Base-by-base conservation (phyloP, 495 filamentous ascomycete genomes). In the Podospora didyma region DNA sequence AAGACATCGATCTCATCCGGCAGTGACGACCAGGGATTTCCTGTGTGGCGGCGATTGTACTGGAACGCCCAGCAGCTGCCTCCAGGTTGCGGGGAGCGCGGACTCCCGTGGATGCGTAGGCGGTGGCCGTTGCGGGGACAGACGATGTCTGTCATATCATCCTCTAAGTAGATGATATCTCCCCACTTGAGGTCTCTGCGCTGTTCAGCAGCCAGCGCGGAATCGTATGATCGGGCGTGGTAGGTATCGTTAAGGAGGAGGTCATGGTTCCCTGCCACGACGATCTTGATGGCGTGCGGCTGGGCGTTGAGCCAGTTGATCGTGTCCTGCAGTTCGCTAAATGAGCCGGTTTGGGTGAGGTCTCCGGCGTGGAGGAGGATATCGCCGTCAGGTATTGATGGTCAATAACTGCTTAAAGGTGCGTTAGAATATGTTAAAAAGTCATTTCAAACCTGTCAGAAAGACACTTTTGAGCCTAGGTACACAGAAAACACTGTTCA, bases 311-410 rank as follows among this genome's bases (percentile, higher is more conserved):
- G 76, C 89, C 89, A 94, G 66, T 83, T 70, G 16, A 90, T 71
- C 35, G 83, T 73, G 14, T 76, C 78, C 72, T 88, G 84, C 47
- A 93, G 78, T 48, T 94, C 88, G 14, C 71, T 69, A 23, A 82
- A 76, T n/a, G 84, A 87, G 49, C 92, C 92, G 56, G 80, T 78
- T 53, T 92, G 89, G 47, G 86, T 85, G 21, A 96, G 76, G 68
- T 96, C 92, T n/a, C 92, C 92, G 16, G 90, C 89, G 63, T 96
- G 92, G 51, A 96, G 86, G 14, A 96, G 78, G 4, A 96, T 78
- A 59, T 96, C 91, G 20, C 89, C 92, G 21, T 81, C 73, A 4
- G 91, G 91, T 2, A 96, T 71, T 6, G 26, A 4, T 31, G 26
- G 26, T 9, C 3, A 31, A 31, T 9, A 31, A 9, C 26, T 31